phyloP scores from a whole-genome alignment of 192 early-diverging fungal genomes.

The Radiomyces spectabilis region DNA sequence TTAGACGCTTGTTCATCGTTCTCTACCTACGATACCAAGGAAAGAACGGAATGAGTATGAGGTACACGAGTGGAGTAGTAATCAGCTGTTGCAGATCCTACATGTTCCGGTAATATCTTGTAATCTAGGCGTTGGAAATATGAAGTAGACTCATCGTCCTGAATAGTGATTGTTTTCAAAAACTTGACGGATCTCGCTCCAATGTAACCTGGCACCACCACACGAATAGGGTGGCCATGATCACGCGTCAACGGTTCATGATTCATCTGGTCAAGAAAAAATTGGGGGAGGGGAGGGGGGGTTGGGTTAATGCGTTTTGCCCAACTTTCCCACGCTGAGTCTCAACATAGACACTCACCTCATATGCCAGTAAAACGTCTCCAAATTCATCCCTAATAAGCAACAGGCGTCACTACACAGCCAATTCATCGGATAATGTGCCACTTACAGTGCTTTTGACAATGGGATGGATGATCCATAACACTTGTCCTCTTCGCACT shows the following conservation, averaged over 20 bases:
- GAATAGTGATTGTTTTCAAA: constrained; percentile 62
- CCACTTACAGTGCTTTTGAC: constrained; percentile 49
- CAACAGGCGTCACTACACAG: too few species aligned
- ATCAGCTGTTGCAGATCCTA: constrained; percentile 40
- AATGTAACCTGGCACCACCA: constrained; percentile 86
- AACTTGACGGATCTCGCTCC: constrained; percentile 91
- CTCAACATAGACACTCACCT: constrained; percentile 56
- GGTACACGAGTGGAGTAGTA: constrained; percentile 24
- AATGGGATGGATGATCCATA: constrained; percentile 66
- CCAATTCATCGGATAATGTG: neutral
- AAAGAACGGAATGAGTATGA: neutral
- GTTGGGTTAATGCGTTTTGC: constrained; percentile 21
- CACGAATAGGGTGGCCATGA: constrained; percentile 83
- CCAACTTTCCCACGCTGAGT: too few species aligned
- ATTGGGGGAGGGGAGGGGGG: constrained; percentile 8
- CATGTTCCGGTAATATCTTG: constrained; percentile 72
- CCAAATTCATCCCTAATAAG: constrained; percentile 50
- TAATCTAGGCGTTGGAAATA: constrained; percentile 79
- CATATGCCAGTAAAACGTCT: constrained; percentile 67
- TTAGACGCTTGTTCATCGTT: constrained; percentile 29
- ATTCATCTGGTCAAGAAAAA: constrained; percentile 54
- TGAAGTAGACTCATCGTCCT: constrained; percentile 55
- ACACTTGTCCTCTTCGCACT: constrained; percentile 54
- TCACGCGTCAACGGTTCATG: constrained; percentile 62
- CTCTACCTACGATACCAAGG: neutral